phyloP scores from a whole-genome alignment of 805 yeast species.

The Yarrowia sp. region DNA sequence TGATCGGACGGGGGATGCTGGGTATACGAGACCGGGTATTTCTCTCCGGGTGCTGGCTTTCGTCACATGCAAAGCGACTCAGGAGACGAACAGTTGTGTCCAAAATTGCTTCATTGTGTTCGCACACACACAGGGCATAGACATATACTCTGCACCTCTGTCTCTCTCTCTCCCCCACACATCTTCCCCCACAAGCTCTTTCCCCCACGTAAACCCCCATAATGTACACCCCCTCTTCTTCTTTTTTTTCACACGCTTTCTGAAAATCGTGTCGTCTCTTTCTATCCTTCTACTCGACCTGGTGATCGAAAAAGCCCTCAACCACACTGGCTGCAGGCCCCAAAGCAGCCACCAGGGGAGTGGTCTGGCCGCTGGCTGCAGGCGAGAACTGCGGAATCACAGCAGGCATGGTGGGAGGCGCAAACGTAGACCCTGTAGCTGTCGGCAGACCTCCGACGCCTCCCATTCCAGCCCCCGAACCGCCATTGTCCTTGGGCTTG shows the following conservation, averaged over 20 bases:
- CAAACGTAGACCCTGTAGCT: conserved; percentile 12
- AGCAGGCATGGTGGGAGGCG: conserved; percentile 38
- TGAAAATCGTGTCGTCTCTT: no score
- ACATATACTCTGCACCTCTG: no score
- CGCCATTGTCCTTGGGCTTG: conserved; percentile 26
- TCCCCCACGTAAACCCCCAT: not conserved
- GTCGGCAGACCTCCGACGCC: not conserved
- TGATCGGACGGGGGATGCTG: conserved; percentile 23
- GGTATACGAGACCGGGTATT: not conserved
- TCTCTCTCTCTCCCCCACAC: not conserved
- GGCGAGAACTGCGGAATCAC: conserved; percentile 39
- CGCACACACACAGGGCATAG: no score
- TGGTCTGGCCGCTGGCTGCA: conserved; percentile 46
- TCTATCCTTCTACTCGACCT: conserved; percentile 3
- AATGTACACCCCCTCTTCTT: not conserved
- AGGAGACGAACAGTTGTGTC: not conserved
- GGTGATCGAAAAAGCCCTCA: conserved; percentile 38
- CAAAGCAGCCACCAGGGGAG: conserved; percentile 52
- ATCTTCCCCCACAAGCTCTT: not conserved
- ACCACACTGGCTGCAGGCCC: conserved; percentile 54
- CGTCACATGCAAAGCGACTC: no score
- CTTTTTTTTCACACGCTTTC: not conserved
- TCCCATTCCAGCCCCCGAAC: not conserved
- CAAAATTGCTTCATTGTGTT: no score
- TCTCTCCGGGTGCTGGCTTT: not conserved